Conservation (phyloP, 768 basidiomycete genomes). For the Candolleomyces aberdarensis region DNA sequence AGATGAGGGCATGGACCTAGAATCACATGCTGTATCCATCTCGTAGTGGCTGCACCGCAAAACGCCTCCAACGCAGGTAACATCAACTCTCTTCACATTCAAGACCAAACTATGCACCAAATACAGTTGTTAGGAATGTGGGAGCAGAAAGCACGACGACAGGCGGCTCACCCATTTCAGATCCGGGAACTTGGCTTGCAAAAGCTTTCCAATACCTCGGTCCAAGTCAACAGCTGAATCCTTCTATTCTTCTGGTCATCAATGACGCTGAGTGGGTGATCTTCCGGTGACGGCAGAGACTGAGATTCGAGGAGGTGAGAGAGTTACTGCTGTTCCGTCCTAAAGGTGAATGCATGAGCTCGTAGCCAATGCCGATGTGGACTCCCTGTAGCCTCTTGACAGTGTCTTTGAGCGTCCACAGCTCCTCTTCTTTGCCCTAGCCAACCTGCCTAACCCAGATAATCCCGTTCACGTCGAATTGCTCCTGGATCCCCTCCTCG, state of each 20-base stretch:
- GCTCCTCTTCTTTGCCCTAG: slow-evolving; percentile 26
- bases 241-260: slow-evolving; percentile 43
- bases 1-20: slow-evolving; percentile 33
- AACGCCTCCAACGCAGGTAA: slow-evolving; percentile 80
- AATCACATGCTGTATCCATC: slow-evolving; percentile 67
- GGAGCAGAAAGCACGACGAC: not conserved
- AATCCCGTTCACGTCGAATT: slow-evolving; percentile 78
- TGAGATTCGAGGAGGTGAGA: slow-evolving; percentile 78
- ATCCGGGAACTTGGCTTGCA: slow-evolving; percentile 88
- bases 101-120: too few species aligned
- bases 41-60: slow-evolving; percentile 63
- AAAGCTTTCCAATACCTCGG: slow-evolving; percentile 84
- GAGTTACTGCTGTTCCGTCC: slow-evolving; percentile 87
- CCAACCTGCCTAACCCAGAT: slow-evolving; percentile 63
- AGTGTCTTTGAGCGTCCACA: slow-evolving; percentile 73
- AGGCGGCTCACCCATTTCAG: slow-evolving; percentile 55
- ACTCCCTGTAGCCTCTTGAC: slow-evolving; percentile 62
- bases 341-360: slow-evolving; percentile 89
- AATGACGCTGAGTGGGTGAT: slow-evolving; percentile 25
- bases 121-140: not conserved
- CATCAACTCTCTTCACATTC: slow-evolving; percentile 96
- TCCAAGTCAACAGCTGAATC: slow-evolving; percentile 70
- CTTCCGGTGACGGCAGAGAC: slow-evolving; percentile 32
- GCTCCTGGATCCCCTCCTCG: slow-evolving; percentile 17
- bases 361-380: slow-evolving; percentile 89